These are phyloP conservation scores for Ceriops zippeliana DNA, from an alignment of 345 rosid species.

Conservation along the genomic window DNA sequence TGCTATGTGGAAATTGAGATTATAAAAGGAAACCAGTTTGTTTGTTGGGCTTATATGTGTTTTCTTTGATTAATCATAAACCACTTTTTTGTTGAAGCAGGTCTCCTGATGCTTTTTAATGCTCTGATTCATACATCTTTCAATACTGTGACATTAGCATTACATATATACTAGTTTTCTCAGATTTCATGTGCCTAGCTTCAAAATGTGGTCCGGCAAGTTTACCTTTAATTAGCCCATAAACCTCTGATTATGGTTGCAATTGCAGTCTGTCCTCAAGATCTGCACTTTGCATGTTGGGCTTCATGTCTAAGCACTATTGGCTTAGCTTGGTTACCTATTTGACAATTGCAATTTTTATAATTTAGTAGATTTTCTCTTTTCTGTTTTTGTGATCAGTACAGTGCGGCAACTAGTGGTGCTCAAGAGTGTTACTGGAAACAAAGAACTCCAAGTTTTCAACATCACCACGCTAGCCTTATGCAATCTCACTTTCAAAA, in stretches of 20 bases:
- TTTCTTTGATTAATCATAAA: not conserved
- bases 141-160: not conserved
- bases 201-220: not conserved
- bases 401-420: slow-evolving; percentile 48
- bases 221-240: not conserved
- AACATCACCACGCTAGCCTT: slow-evolving; percentile 55
- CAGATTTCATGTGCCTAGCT: not conserved
- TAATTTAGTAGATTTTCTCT: slow-evolving; percentile 8
- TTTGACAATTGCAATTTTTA: slow-evolving; percentile 8
- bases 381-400: slow-evolving; percentile 49
- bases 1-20: too few species aligned
- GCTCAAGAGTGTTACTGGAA: slow-evolving; percentile 75
- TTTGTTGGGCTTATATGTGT: not conserved
- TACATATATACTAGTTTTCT: not conserved
- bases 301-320: slow-evolving; percentile 1
- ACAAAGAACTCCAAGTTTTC: slow-evolving; percentile 52
- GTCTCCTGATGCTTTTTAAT: not conserved
- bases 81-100: not conserved
- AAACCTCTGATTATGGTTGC: not conserved
- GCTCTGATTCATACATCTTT: not conserved
- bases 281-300: not conserved
- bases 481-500: slow-evolving; percentile 55
- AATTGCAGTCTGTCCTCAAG: not conserved
- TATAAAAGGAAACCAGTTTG: too few species aligned
- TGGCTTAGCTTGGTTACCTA: not conserved